These are phyloP conservation scores for Xylaria scruposa DNA, from an alignment of 495 filamentous ascomycete species.

Conservation along the genomic window DNA sequence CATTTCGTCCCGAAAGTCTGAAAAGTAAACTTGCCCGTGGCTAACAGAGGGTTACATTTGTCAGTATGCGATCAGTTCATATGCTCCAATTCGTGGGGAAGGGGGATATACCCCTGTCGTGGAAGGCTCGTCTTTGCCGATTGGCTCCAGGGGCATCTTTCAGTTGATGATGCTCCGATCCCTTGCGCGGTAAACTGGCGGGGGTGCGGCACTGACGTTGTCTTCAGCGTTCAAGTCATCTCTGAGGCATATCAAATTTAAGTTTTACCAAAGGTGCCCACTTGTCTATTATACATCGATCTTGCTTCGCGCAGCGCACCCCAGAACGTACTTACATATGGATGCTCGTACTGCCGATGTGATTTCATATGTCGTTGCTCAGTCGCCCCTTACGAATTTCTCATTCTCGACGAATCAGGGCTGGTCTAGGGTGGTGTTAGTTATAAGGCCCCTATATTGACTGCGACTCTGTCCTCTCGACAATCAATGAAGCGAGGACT, in stretches of 20 bases:
- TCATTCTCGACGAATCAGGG: no score
- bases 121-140: slow-evolving; percentile 3
- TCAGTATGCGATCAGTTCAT: background rate
- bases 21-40: background rate
- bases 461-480: background rate
- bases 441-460: background rate
- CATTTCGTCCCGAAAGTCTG: background rate
- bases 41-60: slow-evolving; percentile 12
- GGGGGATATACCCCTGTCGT: slow-evolving; percentile 6
- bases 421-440: no score
- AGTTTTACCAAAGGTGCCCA: background rate
- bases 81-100: background rate
- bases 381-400: no score
- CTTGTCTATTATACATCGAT: background rate
- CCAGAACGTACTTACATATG: background rate
- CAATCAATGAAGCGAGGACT: background rate
- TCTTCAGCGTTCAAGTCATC: background rate
- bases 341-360: background rate
- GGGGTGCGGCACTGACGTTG: slow-evolving; percentile 10
- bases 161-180: slow-evolving; percentile 11
- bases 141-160: background rate
- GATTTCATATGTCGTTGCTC: background rate
- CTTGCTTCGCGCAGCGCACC: background rate
- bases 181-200: slow-evolving; percentile 6
- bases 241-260: background rate